Evolutionary conservation across 2,329 filamentous ascomycete species (phyloP).

Genomic region (Hypoxylon sp.): DNA sequence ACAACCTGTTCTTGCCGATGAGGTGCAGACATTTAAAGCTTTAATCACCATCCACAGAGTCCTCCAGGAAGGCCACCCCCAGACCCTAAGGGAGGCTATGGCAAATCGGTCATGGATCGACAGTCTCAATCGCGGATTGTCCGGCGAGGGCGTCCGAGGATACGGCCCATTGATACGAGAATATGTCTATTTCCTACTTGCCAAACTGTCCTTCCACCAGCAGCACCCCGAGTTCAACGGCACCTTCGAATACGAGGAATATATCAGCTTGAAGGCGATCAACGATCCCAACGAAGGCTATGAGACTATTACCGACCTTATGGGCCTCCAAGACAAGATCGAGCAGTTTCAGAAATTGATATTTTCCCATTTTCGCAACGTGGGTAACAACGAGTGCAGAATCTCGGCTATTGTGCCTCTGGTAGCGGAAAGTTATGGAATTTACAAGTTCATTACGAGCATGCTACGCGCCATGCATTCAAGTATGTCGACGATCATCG

Average conservation of each 20-base stretch:
- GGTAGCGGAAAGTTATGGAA: slow-evolving; percentile 97
- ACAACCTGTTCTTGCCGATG: slow-evolving; percentile 97
- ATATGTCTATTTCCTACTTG: slow-evolving; percentile 95
- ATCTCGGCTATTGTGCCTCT: slow-evolving; percentile 94
- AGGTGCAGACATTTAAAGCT: slow-evolving; percentile 98
- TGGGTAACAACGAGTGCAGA: slow-evolving; percentile 94
- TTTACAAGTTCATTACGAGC: slow-evolving; percentile 99
- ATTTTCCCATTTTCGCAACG: slow-evolving; percentile 93
- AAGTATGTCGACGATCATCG: slow-evolving; percentile 64
- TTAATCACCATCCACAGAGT: slow-evolving; percentile 98
- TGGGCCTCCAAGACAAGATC: slow-evolving; percentile 97
- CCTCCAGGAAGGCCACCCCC: slow-evolving; percentile 93
- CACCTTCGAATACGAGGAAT: slow-evolving; percentile 98
- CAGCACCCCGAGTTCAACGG: slow-evolving; percentile 99
- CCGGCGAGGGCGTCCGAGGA: slow-evolving; percentile 85
- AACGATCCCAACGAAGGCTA: slow-evolving; percentile 98
- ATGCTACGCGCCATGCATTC: slow-evolving; percentile 99
- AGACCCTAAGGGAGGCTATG: slow-evolving; percentile 88
- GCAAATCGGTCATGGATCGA: slow-evolving; percentile 91
- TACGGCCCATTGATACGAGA: slow-evolving; percentile 94
- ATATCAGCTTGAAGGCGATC: slow-evolving; percentile 96
- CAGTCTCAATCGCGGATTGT: slow-evolving; percentile 85
- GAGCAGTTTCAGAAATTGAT: slow-evolving; percentile 98
- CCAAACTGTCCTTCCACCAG: slow-evolving; percentile 95
- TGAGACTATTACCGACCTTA: slow-evolving; percentile 96